Evolutionary conservation across 345 rosid species (phyloP).

Genomic region (Hibiscus trionum): DNA sequence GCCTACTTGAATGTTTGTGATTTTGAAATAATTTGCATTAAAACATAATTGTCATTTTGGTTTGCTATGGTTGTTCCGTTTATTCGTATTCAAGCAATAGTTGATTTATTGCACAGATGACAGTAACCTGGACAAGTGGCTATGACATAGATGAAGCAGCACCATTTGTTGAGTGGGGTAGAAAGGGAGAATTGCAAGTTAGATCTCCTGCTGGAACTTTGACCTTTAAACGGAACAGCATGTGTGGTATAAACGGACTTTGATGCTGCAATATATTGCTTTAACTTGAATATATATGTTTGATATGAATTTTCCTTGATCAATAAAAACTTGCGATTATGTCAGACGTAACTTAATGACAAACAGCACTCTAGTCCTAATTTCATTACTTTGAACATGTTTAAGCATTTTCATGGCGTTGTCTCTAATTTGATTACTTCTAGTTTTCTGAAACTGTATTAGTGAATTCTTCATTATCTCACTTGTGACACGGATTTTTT

Average conservation of each 20-base stretch:
- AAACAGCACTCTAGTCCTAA: neutral
- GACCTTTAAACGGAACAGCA: conserved; percentile 61
- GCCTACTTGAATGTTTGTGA: neutral
- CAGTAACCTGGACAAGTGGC: conserved; percentile 97
- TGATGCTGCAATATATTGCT: conserved; percentile 2
- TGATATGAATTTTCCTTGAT: neutral
- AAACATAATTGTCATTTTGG: neutral
- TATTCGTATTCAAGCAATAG: neutral
- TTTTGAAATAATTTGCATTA: neutral
- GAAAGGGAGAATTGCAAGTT: conserved; percentile 27
- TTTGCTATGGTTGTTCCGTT: neutral
- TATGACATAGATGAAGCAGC: conserved; percentile 65
- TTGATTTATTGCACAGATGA: conserved; percentile 51
- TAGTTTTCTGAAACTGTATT: neutral
- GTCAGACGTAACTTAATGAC: neutral
- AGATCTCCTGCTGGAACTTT: conserved; percentile 79
- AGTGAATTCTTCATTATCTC: neutral
- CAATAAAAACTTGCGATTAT: neutral
- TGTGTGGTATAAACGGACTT: conserved; percentile 64
- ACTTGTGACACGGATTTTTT: neutral
- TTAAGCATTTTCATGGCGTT: neutral
- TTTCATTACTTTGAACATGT: neutral
- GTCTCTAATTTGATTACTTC: conserved; percentile 1
- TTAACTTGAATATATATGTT: neutral
- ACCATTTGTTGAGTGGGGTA: conserved; percentile 76